phyloP scores from a whole-genome alignment of 1,139 yeast species.

The Geotrichum restrictum region DNA sequence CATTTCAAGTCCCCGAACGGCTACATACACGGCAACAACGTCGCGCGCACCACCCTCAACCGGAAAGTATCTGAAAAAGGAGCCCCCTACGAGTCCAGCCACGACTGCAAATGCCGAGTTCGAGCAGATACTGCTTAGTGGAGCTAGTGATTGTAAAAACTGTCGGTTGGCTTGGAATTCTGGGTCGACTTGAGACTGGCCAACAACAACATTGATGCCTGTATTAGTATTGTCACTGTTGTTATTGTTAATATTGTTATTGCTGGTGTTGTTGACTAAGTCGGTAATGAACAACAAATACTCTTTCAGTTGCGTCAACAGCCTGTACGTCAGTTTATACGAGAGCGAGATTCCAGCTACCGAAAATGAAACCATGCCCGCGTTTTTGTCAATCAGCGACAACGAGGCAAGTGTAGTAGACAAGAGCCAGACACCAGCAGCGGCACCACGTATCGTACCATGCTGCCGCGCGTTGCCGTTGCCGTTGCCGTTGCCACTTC shows the following conservation, averaged over 20 bases:
- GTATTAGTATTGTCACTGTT: too few species aligned
- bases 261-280: too few species aligned
- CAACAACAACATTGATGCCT: too few species aligned
- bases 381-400: neutral
- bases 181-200: too few species aligned
- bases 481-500: too few species aligned
- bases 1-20: constrained; percentile 38
- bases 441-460: too few species aligned
- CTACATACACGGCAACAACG: constrained; percentile 35
- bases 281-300: neutral
- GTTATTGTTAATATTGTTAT: too few species aligned
- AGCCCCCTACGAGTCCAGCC: constrained; percentile 9
- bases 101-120: constrained; percentile 2
- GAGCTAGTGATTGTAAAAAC: too few species aligned
- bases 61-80: constrained; percentile 26
- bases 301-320: neutral
- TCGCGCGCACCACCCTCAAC: constrained; percentile 26
- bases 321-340: constrained; percentile 9
- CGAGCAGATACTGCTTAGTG: neutral
- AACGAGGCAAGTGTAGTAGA: neutral
- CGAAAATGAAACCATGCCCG: constrained; percentile 6
- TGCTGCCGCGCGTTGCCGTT: too few species aligned
- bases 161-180: too few species aligned
- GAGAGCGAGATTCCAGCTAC: constrained; percentile 8
- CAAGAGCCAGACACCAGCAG: neutral